These are phyloP conservation scores for Thymus mandschuricus DNA, from an alignment of 257 asterid genomes.

Conservation along the genomic window DNA sequence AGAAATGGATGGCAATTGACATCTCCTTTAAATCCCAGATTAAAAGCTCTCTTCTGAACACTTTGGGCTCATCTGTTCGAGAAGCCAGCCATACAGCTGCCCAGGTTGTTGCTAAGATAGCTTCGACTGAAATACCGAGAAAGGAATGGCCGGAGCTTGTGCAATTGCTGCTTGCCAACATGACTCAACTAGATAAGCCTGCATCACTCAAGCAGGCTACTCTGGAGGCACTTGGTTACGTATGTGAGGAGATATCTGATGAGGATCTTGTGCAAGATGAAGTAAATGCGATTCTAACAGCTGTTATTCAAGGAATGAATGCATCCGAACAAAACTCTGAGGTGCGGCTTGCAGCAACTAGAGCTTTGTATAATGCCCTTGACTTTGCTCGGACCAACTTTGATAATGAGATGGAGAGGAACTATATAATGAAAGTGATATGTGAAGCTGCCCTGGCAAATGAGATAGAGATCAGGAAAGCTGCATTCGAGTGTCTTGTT, in stretches of 20 bases:
- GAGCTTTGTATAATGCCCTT: slow-evolving; percentile 84
- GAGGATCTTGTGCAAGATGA: slow-evolving; percentile 77
- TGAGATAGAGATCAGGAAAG: slow-evolving; percentile 75
- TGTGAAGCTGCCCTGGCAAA: slow-evolving; percentile 78
- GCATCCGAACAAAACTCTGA: slow-evolving; percentile 60
- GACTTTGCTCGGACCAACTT: slow-evolving; percentile 91
- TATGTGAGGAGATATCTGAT: slow-evolving; percentile 86
- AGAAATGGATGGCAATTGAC: slow-evolving; percentile 73
- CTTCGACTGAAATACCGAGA: slow-evolving; percentile 74
- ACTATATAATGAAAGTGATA: slow-evolving; percentile 78
- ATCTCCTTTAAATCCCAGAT: slow-evolving; percentile 64
- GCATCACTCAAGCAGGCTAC: slow-evolving; percentile 75
- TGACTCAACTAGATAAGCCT: slow-evolving; percentile 70
- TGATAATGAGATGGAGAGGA: slow-evolving; percentile 82
- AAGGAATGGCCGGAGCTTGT: slow-evolving; percentile 92
- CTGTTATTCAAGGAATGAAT: slow-evolving; percentile 88
- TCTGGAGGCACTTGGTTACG: slow-evolving; percentile 81
- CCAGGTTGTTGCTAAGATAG: slow-evolving; percentile 86
- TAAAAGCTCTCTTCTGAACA: slow-evolving; percentile 58
- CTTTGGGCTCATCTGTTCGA: slow-evolving; percentile 65
- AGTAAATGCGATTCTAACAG: slow-evolving; percentile 81
- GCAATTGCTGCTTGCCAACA: slow-evolving; percentile 59
- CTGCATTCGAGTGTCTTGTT: slow-evolving; percentile 87
- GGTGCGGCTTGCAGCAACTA: slow-evolving; percentile 81
- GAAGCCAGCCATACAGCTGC: slow-evolving; percentile 85